Percentiles rank a stretch among this genome's conserved stretches.
These are phyloP conservation scores for Phialophora tarda DNA, from an alignment of 2,329 filamentous ascomycete species.

Conservation along the genomic window DNA sequence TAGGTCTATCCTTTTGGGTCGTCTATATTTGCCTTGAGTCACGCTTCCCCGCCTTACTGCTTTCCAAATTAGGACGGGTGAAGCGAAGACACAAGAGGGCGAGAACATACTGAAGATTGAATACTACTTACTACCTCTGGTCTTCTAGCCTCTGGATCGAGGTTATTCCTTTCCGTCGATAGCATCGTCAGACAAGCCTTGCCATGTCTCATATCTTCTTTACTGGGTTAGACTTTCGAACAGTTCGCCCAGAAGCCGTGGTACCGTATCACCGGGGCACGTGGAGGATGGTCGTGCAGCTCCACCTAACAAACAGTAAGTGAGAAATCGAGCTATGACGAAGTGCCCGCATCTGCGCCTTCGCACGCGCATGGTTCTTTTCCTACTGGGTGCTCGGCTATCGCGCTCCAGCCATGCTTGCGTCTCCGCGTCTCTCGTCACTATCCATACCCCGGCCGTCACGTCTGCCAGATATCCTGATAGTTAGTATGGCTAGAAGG, in stretches of 20 bases:
- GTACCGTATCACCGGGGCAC: neutral
- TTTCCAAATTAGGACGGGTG: neutral
- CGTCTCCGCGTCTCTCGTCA: neutral
- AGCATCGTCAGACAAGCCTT: neutral
- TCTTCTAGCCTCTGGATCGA: neutral
- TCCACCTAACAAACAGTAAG: neutral
- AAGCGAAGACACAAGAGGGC: neutral
- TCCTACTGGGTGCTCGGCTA: constrained; percentile 7
- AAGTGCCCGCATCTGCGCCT: constrained; percentile 3
- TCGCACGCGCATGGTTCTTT: neutral
- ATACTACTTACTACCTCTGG: neutral
- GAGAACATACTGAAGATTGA: neutral
- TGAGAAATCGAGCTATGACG: constrained; percentile 8
- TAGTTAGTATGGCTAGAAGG: constrained; percentile 13
- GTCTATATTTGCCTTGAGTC: neutral
- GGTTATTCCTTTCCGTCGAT: neutral
- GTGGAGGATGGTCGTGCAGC: neutral
- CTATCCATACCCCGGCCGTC: neutral
- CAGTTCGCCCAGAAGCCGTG: neutral
- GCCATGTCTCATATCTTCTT: neutral
- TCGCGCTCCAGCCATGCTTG: constrained; percentile 13
- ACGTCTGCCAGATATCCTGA: neutral
- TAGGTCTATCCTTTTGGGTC: neutral
- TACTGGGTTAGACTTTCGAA: neutral
- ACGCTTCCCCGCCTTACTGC: constrained; percentile 1